These are phyloP conservation scores for Sclerotinia glacialis DNA, from an alignment of 2,329 filamentous ascomycete genomes.

Conservation along the genomic window DNA sequence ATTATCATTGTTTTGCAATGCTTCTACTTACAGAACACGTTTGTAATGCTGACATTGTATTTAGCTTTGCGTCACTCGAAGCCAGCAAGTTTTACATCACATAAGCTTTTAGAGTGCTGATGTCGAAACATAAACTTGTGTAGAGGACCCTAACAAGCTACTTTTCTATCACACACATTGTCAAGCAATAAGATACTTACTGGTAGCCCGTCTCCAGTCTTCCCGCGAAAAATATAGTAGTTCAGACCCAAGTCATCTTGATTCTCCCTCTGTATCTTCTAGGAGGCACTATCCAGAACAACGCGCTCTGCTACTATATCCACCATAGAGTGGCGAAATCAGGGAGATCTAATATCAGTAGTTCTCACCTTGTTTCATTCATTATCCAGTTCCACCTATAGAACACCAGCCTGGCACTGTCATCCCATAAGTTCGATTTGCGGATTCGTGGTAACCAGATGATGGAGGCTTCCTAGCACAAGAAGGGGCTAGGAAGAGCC, in stretches of 20 bases:
- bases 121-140: neutral
- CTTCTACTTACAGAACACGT: neutral
- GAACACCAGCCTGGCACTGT: neutral
- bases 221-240: neutral
- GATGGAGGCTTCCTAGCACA: neutral
- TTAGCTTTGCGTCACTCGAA: constrained; percentile 6
- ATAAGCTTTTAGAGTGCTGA: constrained; percentile 4
- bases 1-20: neutral
- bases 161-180: neutral
- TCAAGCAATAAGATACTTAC: neutral
- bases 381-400: neutral
- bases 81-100: neutral
- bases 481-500: neutral
- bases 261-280: neutral
- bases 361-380: neutral
- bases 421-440: too few species aligned
- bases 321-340: neutral
- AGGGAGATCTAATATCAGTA: neutral
- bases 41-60: neutral
- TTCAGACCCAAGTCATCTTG: neutral
- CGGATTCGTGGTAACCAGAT: neutral
- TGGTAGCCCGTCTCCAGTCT: neutral
- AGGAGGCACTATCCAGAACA: neutral
- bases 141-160: neutral
- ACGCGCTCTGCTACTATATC: neutral